Evolutionary conservation across 108 stramenopile species (phyloP).

Genomic region (Pseudonitzschia multiseries): DNA sequence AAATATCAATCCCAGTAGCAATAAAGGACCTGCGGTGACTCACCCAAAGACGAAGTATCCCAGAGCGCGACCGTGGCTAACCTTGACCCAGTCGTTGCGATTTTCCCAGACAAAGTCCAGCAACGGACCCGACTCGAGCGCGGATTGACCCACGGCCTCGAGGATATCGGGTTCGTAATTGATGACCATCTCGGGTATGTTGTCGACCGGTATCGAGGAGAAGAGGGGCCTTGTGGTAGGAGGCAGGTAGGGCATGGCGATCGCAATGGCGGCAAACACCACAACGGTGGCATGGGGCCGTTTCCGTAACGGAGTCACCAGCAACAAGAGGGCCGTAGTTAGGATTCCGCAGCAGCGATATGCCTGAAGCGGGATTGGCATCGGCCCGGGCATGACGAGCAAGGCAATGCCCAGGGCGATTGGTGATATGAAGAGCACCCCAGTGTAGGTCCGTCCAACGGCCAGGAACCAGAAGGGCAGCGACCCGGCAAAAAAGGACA

Average conservation of each 20-base stretch:
- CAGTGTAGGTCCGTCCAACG: neutral
- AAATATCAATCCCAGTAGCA: neutral
- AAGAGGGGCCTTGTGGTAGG: neutral
- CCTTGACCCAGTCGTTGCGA: constrained; percentile 16
- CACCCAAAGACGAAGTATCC: constrained; percentile 16
- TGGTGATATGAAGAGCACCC: neutral
- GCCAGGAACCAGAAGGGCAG: neutral
- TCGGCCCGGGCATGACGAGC: constrained; percentile 8
- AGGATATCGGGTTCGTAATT: constrained; percentile 5
- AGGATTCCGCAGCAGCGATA: constrained; percentile 6
- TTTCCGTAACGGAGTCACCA: constrained; percentile 3
- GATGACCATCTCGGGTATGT: constrained; percentile 1
- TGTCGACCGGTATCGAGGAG: neutral
- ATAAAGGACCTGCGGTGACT: neutral
- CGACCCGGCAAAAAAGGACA: neutral
- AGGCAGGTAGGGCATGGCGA: constrained; percentile 2
- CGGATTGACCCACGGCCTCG: neutral
- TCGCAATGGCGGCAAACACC: constrained; percentile 4
- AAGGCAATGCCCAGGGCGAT: neutral
- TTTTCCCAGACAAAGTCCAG: constrained; percentile 16
- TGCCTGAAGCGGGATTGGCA: neutral
- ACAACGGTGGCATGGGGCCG: constrained; percentile 1
- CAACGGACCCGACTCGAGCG: constrained; percentile 12
- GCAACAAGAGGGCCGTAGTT: neutral
- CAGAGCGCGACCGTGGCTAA: constrained; percentile 4